Evolutionary conservation across 495 filamentous ascomycete genomes (phyloP).

Genomic region (Tuber indicum): DNA sequence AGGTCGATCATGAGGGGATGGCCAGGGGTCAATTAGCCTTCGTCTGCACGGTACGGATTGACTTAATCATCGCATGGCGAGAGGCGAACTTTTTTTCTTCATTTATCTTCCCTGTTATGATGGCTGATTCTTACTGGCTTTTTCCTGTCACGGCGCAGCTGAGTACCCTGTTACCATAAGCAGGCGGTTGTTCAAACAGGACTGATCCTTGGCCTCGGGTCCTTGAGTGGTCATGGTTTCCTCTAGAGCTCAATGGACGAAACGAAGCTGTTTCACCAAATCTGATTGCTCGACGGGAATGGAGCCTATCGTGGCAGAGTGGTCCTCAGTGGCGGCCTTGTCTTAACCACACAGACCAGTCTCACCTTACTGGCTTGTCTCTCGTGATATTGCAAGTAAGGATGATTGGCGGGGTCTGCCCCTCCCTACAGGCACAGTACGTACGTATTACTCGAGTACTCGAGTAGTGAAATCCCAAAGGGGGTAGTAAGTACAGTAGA

Average conservation of each 20-base stretch:
- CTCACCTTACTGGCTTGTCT: neutral
- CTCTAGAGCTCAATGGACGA: neutral
- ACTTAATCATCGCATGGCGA: neutral
- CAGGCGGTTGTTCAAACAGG: conserved; percentile 3
- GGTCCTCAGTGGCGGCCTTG: neutral
- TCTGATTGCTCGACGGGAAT: neutral
- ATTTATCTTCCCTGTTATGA: neutral
- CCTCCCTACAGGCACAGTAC: neutral
- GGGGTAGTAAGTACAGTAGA: neutral
- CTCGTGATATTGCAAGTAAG: neutral
- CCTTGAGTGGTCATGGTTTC: neutral
- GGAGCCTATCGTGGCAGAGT: neutral
- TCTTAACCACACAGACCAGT: neutral
- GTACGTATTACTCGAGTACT: too few species aligned
- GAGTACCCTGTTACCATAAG: neutral
- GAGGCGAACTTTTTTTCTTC: neutral
- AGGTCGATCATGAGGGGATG: neutral
- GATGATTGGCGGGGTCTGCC: neutral
- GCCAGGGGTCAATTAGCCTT: neutral
- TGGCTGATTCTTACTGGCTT: neutral
- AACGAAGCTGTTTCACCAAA: conserved; percentile 4
- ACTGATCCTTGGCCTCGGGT: neutral
- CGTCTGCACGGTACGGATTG: neutral
- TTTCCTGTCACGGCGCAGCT: neutral
- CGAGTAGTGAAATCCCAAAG: neutral